Evolutionary conservation across 805 yeast species (phyloP).

Genomic region (Saturnispora silvae): DNA sequence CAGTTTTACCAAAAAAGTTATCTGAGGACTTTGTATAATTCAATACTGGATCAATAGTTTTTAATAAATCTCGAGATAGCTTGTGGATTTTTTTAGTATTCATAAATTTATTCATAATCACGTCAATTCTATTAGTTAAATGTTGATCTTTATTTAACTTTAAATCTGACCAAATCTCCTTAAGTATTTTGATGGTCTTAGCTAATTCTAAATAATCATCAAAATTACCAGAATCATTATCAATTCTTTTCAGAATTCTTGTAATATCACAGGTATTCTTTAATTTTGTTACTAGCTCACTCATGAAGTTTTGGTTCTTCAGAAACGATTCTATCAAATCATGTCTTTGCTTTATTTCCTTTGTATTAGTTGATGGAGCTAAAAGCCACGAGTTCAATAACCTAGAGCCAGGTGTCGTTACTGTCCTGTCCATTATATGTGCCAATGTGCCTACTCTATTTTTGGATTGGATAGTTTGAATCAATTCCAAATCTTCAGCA

Average conservation of each 20-base stretch:
- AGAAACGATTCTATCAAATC: constrained; percentile 36
- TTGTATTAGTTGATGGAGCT: constrained; percentile 58
- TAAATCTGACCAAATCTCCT: constrained; percentile 22
- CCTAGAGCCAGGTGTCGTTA: constrained; percentile 74
- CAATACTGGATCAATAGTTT: constrained; percentile 17
- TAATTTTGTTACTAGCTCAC: constrained; percentile 27
- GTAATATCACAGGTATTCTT: constrained; percentile 45
- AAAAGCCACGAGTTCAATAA: constrained; percentile 72
- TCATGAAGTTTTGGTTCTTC: constrained; percentile 22
- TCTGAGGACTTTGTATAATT: constrained; percentile 12
- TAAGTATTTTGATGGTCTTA: constrained; percentile 18
- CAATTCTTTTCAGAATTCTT: constrained; percentile 47
- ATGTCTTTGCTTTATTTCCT: constrained; percentile 49
- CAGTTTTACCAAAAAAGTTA: constrained; percentile 15
- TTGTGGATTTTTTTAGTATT: constrained; percentile 11
- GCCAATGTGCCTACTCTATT: constrained; percentile 60
- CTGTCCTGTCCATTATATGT: constrained; percentile 60
- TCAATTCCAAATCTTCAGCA: constrained; percentile 63
- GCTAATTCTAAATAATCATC: constrained; percentile 24
- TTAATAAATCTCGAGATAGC: constrained; percentile 23
- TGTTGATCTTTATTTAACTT: constrained; percentile 6
- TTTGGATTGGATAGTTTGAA: constrained; percentile 45
- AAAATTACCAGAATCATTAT: constrained; percentile 28
- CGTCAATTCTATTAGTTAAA: constrained; percentile 10
- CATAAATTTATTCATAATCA: constrained; percentile 16